These are phyloP conservation scores for Metschnikowia borealis DNA, from an alignment of 805 yeast genomes.

Conservation along the genomic window DNA sequence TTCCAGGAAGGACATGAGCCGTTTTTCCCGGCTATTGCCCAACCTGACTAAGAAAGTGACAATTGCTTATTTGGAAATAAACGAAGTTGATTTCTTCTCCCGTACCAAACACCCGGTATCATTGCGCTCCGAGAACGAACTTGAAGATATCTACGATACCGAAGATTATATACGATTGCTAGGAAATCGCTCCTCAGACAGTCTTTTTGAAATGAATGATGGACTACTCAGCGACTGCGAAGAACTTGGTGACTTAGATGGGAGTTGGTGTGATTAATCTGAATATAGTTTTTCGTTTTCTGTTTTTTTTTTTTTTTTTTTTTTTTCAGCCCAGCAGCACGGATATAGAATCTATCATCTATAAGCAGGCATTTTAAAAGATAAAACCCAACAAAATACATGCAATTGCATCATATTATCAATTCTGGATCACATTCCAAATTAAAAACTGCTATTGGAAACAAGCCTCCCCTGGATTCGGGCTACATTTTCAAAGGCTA, in stretches of 20 bases:
- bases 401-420: too few species aligned
- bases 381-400: too few species aligned
- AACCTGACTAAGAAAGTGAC: conserved; percentile 7
- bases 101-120: conserved; percentile 28
- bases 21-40: conserved; percentile 1
- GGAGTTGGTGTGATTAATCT: not conserved
- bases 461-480: not conserved
- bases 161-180: not conserved
- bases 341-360: not conserved
- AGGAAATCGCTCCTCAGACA: not conserved
- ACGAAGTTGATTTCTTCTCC: conserved; percentile 28
- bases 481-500: not conserved
- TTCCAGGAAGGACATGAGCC: not conserved
- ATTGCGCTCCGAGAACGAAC: conserved; percentile 17
- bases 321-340: not conserved
- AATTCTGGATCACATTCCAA: too few species aligned
- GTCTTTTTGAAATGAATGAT: not conserved
- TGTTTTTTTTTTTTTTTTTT: too few species aligned
- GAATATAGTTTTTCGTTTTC: too few species aligned
- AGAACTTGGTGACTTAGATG: too few species aligned
- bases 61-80: conserved; percentile 26
- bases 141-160: conserved; percentile 22
- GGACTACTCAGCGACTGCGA: not conserved
- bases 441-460: too few species aligned
- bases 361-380: not conserved